phyloP scores from a whole-genome alignment of 805 yeast species.

The Myxozyma kluyveri region DNA sequence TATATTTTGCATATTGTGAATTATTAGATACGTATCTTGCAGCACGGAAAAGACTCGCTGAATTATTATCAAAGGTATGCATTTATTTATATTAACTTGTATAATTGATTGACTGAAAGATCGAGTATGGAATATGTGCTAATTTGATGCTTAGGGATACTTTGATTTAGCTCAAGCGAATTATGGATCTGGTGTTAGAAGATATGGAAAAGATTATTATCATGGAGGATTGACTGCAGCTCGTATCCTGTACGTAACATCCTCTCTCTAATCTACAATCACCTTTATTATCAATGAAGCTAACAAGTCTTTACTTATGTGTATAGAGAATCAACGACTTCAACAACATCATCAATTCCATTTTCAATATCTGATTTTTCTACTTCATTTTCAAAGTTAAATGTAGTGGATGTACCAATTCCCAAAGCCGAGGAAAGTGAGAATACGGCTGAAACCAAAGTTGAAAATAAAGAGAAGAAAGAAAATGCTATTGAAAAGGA shows the following conservation, averaged over 20 bases:
- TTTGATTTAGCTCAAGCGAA: conserved; percentile 25
- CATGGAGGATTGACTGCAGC: conserved; percentile 41
- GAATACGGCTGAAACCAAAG: background rate
- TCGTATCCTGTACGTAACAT: conserved; percentile 16
- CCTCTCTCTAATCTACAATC: background rate
- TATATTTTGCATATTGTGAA: conserved; percentile 23
- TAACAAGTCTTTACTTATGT: background rate
- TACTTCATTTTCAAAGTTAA: background rate
- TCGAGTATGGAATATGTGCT: background rate
- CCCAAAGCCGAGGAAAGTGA: background rate
- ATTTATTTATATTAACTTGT: background rate
- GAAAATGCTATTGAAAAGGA: too few relatives aligned
- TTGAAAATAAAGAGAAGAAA: background rate
- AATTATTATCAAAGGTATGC: conserved; percentile 11
- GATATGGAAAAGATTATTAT: conserved; percentile 45
- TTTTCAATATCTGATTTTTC: background rate
- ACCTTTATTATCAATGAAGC: too few relatives aligned
- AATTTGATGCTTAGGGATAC: conserved; percentile 14
- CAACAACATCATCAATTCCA: background rate
- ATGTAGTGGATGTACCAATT: conserved; percentile 8
- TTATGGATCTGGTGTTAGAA: conserved; percentile 21
- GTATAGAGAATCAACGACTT: background rate
- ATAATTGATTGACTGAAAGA: background rate
- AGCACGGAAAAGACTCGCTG: conserved; percentile 5
- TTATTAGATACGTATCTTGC: conserved; percentile 19